Percentiles rank a stretch among this genome's conserved stretches.
These are phyloP conservation scores for Diplotaxis tenuifolia DNA, from an alignment of 345 rosid species.

Conservation along the genomic window DNA sequence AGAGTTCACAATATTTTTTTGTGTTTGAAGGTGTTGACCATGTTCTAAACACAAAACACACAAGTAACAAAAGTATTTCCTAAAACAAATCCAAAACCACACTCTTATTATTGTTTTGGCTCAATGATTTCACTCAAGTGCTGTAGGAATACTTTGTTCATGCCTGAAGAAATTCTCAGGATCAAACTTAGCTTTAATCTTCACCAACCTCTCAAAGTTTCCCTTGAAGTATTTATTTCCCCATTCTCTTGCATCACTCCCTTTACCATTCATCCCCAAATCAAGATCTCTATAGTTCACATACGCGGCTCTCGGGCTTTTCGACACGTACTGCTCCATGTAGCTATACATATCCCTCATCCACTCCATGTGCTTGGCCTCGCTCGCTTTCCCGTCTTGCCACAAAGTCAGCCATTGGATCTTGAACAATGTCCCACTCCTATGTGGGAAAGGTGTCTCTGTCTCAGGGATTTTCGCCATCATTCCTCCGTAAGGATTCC, in stretches of 20 bases:
- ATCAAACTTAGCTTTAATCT: slow-evolving; percentile 50
- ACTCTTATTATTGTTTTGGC: slow-evolving; percentile 21
- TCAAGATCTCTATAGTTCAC: slow-evolving; percentile 44
- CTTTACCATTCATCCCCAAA: slow-evolving; percentile 38
- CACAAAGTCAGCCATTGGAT: slow-evolving; percentile 36
- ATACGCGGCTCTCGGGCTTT: slow-evolving; percentile 34
- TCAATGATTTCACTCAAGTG: slow-evolving; percentile 17
- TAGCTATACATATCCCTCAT: slow-evolving; percentile 39
- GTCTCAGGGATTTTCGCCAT: slow-evolving; percentile 39
- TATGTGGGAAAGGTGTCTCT: slow-evolving; percentile 42
- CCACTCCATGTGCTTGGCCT: slow-evolving; percentile 38
- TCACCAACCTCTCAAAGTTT: slow-evolving; percentile 49
- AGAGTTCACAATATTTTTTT: not conserved
- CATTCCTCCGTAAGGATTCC: slow-evolving; percentile 40
- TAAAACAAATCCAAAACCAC: slow-evolving; percentile 26
- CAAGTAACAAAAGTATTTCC: slow-evolving; percentile 18
- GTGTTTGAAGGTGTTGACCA: not conserved
- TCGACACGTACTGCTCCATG: slow-evolving; percentile 38
- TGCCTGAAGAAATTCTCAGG: slow-evolving; percentile 56
- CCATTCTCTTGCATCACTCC: slow-evolving; percentile 47
- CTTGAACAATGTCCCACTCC: slow-evolving; percentile 36
- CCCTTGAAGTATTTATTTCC: slow-evolving; percentile 54
- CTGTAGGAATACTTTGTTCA: slow-evolving; percentile 64
- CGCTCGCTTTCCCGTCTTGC: slow-evolving; percentile 37
- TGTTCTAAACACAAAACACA: slow-evolving; percentile 7